Evolutionary conservation across 2,329 filamentous ascomycete genomes (phyloP), one percentile per base, ranked within the genome.

Genomic region (Microdochium nivale): DNA sequence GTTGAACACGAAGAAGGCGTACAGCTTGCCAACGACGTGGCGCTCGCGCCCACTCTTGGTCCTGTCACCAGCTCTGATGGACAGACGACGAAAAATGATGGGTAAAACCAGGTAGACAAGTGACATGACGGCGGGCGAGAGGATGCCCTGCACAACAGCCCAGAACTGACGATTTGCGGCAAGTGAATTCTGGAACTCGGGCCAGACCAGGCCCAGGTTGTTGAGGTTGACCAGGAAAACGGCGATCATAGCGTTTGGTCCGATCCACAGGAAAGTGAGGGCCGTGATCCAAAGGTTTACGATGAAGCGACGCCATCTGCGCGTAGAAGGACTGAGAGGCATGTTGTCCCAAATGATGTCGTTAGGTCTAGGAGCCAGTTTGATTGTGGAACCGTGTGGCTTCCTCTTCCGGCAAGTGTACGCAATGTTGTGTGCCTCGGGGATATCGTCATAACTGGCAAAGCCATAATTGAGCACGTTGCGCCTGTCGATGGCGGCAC

Each of bases 281-380:
- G 92, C 60, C 2, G 80, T 73, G 43, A 96, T 85, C 90, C 91
- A 96, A 52, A 96, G 67, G 54, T 87, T 87, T 70, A 94, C 95
- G 61, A 90, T 76, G 55, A 92, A 78, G 37, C 85, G 78, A 60
- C 86, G 86, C 72, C 86, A 87, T 55, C 79, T 79, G 50, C 91
- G 81, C 1, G 83, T 79, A 25, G 80, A 73, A 37, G 83, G 83
- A 16, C 77, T 81, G 52, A 97, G 72, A 5, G 83, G 79, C 72
- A 99, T 80, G 62, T 99, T 99, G 65, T 90, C 86, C 94, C 94
- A 99, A 57, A 99, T 95, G 50, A 99, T 81, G 65, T 97, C 92
- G 64, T 88, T 90, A 2, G 94, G 92, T 53, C 84, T 83, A 2
- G 94, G 90, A 1, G 94, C 91, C 14, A 97, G 77, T 5, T 73